These are phyloP conservation scores for Serendipita sp. DNA, from an alignment of 768 basidiomycete genomes.

Conservation along the genomic window DNA sequence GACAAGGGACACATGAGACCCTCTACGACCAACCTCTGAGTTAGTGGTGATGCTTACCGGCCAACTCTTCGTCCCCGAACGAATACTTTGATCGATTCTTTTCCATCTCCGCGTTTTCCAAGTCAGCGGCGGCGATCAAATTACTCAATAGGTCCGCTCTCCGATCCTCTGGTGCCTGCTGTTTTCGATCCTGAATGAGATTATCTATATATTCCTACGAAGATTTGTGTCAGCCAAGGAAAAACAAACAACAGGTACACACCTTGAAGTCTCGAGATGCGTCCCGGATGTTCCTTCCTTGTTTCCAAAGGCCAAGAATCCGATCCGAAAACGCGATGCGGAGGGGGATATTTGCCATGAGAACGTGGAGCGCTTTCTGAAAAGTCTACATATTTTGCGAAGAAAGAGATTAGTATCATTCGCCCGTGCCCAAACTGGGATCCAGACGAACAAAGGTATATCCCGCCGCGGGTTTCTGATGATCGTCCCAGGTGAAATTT, in stretches of 20 bases:
- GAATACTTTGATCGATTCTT: not conserved
- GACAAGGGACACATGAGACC: too few relatives aligned
- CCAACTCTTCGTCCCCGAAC: not conserved
- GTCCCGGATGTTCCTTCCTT: not conserved
- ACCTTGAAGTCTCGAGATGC: not conserved
- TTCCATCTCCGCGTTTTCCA: not conserved
- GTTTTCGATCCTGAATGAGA: not conserved
- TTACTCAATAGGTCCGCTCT: not conserved
- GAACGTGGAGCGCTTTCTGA: not conserved
- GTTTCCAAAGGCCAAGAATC: not conserved
- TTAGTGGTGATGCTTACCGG: not conserved
- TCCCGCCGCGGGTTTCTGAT: too few relatives aligned
- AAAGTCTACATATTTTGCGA: too few relatives aligned
- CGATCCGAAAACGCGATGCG: not conserved
- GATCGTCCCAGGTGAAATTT: too few relatives aligned
- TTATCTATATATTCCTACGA: not conserved
- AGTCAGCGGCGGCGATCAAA: conserved; percentile 16
- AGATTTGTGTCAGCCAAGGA: not conserved
- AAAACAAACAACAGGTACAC: not conserved
- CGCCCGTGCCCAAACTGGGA: too few relatives aligned
- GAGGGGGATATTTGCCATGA: not conserved
- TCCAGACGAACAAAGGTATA: too few relatives aligned
- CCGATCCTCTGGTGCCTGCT: not conserved
- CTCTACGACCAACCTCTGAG: not conserved
- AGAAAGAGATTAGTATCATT: too few relatives aligned